Evolutionary conservation across 176 grass and related monocot genomes (phyloP), one percentile per base, ranked within the genome.

Genomic region (Eleusine indica): DNA sequence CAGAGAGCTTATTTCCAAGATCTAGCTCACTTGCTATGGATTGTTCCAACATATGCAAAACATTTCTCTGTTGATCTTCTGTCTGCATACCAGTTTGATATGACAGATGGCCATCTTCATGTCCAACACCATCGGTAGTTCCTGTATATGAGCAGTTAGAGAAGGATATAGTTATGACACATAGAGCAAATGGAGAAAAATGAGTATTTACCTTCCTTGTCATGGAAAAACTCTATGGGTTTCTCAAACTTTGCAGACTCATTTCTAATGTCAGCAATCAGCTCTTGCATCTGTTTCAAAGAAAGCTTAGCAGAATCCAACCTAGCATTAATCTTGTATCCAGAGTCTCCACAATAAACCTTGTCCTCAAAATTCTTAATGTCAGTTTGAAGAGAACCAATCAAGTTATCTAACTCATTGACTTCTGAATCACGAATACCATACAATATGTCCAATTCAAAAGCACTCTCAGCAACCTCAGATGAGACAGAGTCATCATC

Each of bases 11-110:
- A 38, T 90, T 89, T 86, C 93, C 96, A 86, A 98, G 89, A 89
- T 93, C 96, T 62, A 98, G 56, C 47, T 98, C 96, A 89, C 89
- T 88, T 73, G 93, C 96, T 71, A 98, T 88, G 18, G 93, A 95
- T 85, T 93, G 87, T 42, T 98, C 93, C 39, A 98, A 72, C 93
- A 93, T 95, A 57, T 95, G 88, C 58, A 98, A 63, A 76, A 93
- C 68, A 84, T 90, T 88, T 89, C 96, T 91, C 75, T 76, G 87
- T 60, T 98, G 78, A 82, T 84, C 84, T 51, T 88, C 86, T 22
- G 85, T 86, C 7, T 86, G 88, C 56, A 91, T 81, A 14, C 75
- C 77, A 69, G 80, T 82, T 15, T 83, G 78, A 28, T 73, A 90
- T 85, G 83, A 61, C 61, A 84, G 52, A 67, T 87, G 77, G n/a